phyloP scores from a whole-genome alignment of 257 asterid genomes.

The Scutellaria minor region DNA sequence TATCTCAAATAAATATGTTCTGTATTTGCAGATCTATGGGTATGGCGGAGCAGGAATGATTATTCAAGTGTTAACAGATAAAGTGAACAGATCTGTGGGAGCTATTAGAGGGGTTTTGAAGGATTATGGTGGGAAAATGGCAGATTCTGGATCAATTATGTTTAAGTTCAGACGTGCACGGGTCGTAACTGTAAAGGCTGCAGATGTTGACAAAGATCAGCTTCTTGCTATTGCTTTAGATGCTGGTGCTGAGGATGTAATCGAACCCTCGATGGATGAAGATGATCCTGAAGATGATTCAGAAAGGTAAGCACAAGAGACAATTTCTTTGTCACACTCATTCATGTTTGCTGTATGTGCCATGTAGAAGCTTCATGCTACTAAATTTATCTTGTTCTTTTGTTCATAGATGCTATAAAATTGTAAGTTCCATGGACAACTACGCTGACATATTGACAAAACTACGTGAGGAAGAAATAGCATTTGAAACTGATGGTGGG shows the following conservation, averaged over 20 bases:
- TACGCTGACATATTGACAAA: conserved; percentile 64
- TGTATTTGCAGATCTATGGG: conserved; percentile 72
- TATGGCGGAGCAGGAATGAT: conserved; percentile 93
- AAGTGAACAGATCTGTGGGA: conserved; percentile 80
- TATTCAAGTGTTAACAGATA: conserved; percentile 83
- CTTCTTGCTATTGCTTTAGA: conserved; percentile 83
- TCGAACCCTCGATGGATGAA: conserved; percentile 71
- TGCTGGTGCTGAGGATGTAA: conserved; percentile 88
- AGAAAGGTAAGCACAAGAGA: conserved; percentile 53
- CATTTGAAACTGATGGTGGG: conserved; percentile 80
- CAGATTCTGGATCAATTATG: conserved; percentile 92
- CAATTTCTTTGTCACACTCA: conserved; percentile 7
- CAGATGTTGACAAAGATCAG: conserved; percentile 68
- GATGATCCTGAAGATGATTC: conserved; percentile 70
- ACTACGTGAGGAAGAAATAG: conserved; percentile 75
- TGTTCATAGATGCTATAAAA: conserved; percentile 59
- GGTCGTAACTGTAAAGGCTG: conserved; percentile 67
- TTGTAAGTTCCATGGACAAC: conserved; percentile 73
- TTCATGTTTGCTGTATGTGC: background rate
- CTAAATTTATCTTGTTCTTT: conserved; percentile 9
- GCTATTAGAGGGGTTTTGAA: conserved; percentile 71
- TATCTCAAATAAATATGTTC: background rate
- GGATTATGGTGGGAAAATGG: conserved; percentile 90
- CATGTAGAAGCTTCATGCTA: conserved; percentile 2
- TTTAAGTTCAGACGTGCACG: conserved; percentile 84